Evolutionary conservation across 352 stramenopile genomes (phyloP), one percentile per base, ranked within the genome.

Genomic region (Pythium plurisporium): DNA sequence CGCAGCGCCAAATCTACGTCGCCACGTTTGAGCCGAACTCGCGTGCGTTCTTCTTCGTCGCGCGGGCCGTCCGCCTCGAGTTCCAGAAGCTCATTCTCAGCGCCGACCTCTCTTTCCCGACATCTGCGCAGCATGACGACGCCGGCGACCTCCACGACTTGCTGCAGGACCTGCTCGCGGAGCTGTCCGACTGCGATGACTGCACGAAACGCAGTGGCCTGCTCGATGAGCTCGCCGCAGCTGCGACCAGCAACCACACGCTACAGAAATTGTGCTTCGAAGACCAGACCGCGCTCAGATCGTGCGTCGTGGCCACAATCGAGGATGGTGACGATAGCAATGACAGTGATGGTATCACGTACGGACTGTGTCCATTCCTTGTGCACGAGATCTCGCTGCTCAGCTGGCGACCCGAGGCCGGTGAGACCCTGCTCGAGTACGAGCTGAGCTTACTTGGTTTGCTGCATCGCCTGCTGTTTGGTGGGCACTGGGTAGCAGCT

Each of bases 21-120:
- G 72, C 69, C n/a, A 89, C 76, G 5, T 87, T 89, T 45, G 79
- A 89, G 49, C 74, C 74, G 4, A 62, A 70, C 2, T 82, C 79
- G n/a, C 67, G 76, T 19, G 63, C 80, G 33, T 82, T 82, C 31
- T 83, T 78, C 61, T 73, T 74, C n/a, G 51, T 89, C 17, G 63
- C 57, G 49, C 56, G 70, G 5, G 66, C 70, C 0, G 60, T 78
- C 50, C 52, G 55, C 15, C 49, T 74, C 25, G 49, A 78, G 27
- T 82, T 85, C 38, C 75, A 88, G 67, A 36, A 49, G 17, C 26
- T n/a, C 5, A 41, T 63, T 7, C 25, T 63, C 20, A 12, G 19
- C 5, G 15, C 19, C 22, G 44, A 54, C 25, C 12, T n/a, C n/a
- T n/a, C n/a, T n/a, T n/a, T n/a, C n/a, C n/a, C n/a, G n/a, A n/a